Conservation (phyloP, 1,139 yeast genomes). For the Blastobotrys illinoisensis region DNA sequence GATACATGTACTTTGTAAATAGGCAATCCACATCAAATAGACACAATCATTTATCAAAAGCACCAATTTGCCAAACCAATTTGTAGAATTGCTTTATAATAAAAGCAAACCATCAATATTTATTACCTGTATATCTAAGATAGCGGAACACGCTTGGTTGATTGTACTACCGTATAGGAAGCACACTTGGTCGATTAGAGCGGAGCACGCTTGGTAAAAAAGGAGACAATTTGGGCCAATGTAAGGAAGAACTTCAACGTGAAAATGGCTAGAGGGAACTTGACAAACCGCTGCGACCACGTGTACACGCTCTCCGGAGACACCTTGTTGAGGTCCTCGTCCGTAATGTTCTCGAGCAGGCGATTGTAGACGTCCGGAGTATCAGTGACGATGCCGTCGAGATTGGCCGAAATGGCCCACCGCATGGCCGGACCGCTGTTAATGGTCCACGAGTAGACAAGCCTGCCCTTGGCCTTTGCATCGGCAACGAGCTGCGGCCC, state of each 20-base stretch:
- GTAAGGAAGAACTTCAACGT: neutral
- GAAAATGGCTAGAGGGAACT: conserved; percentile 13
- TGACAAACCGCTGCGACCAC: conserved; percentile 11
- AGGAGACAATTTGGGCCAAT: neutral
- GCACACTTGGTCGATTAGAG: too few relatives aligned
- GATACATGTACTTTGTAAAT: too few relatives aligned
- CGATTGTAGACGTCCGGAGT: conserved; percentile 39
- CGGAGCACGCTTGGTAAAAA: neutral
- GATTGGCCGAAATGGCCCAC: conserved; percentile 43
- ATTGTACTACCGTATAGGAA: too few relatives aligned
- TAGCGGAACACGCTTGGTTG: too few relatives aligned
- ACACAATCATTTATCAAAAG: too few relatives aligned
- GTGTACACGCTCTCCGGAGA: conserved; percentile 11
- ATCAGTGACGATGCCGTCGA: conserved; percentile 62
- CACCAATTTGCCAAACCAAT: too few relatives aligned
- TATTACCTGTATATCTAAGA: too few relatives aligned
- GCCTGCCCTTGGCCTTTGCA: conserved; percentile 41
- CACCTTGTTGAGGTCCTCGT: conserved; percentile 17
- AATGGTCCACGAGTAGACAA: conserved; percentile 78
- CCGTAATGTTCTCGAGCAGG: conserved; percentile 12
- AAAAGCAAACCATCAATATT: too few relatives aligned
- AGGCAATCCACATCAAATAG: too few relatives aligned
- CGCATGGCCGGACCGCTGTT: conserved; percentile 44
- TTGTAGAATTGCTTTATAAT: too few relatives aligned
- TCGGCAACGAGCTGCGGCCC: conserved; percentile 37